A percentile compares a stretch with the other conserved stretches of the same genome.
Conservation (phyloP, 345 rosid genomes). For the Mercurialis annua region DNA sequence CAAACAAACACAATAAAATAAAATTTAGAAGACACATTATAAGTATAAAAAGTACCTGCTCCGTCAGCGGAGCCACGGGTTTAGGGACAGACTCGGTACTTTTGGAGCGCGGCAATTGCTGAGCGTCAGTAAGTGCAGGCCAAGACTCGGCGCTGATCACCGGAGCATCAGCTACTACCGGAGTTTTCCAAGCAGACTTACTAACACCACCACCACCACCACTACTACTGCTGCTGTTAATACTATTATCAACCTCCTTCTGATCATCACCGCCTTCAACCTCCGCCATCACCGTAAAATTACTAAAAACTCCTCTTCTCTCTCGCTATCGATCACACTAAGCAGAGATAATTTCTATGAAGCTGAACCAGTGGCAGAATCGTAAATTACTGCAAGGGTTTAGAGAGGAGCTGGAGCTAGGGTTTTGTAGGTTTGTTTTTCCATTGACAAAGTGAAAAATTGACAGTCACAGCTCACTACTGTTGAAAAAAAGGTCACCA, state of each 20-base stretch:
- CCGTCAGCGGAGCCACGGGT: slow-evolving; percentile 7
- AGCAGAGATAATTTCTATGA: not conserved
- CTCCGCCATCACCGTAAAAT: slow-evolving; percentile 52
- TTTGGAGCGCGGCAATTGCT: slow-evolving; percentile 45
- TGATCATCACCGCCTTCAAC: slow-evolving; percentile 57
- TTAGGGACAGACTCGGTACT: slow-evolving; percentile 10
- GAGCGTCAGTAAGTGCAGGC: slow-evolving; percentile 84
- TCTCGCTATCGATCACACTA: not conserved
- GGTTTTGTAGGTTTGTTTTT: not conserved
- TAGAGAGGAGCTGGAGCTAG: not conserved
- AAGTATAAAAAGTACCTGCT: slow-evolving; percentile 1
- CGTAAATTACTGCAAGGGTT: no score
- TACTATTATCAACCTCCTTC: slow-evolving; percentile 23
- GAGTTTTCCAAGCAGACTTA: slow-evolving; percentile 84
- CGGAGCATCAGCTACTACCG: slow-evolving; percentile 50
- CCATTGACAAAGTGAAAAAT: not conserved
- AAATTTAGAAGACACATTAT: no score
- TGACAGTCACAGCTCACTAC: slow-evolving; percentile 8
- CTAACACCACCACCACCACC: no score
- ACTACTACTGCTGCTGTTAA: slow-evolving; percentile 20
- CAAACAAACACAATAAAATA: no score
- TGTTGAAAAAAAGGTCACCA: not conserved
- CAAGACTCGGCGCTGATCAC: slow-evolving; percentile 77
- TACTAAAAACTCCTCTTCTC: no score
- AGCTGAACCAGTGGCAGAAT: not conserved